These are phyloP conservation scores for Globisporangium barbulae DNA, from an alignment of 352 stramenopile genomes.

Conservation along the genomic window DNA sequence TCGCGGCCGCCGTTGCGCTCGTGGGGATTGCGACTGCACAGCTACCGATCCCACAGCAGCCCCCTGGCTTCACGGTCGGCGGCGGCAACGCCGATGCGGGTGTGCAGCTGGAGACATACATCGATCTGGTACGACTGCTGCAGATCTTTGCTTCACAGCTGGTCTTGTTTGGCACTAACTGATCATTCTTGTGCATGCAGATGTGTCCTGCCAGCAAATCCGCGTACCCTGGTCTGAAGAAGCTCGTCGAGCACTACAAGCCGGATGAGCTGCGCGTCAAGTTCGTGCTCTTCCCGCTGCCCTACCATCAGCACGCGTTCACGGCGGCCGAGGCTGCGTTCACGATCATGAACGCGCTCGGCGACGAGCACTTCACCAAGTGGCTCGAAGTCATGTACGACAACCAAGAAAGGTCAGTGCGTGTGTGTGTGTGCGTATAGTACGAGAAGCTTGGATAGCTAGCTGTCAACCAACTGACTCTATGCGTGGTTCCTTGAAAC, in stretches of 20 bases:
- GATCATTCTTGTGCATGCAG: slow-evolving; percentile 17
- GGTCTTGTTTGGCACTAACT: not conserved
- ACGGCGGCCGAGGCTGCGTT: slow-evolving; percentile 54
- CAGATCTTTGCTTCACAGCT: not conserved
- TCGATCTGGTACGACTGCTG: slow-evolving; percentile 47
- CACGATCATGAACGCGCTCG: slow-evolving; percentile 58
- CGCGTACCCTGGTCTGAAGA: slow-evolving; percentile 61
- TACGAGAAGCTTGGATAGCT: not conserved
- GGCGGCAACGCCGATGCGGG: slow-evolving; percentile 44
- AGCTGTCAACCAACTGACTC: not conserved
- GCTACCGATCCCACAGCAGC: slow-evolving; percentile 54
- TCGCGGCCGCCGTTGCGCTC: slow-evolving; percentile 5
- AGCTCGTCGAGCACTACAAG: slow-evolving; percentile 51
- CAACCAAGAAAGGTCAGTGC: slow-evolving; percentile 64
- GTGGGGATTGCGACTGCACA: slow-evolving; percentile 25
- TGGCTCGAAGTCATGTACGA: slow-evolving; percentile 81
- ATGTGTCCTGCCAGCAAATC: slow-evolving; percentile 74
- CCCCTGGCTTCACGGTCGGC: slow-evolving; percentile 61
- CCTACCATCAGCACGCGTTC: slow-evolving; percentile 80
- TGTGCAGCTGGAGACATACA: slow-evolving; percentile 80
- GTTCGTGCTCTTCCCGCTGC: slow-evolving; percentile 75
- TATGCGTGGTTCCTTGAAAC: not conserved
- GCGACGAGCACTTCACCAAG: slow-evolving; percentile 45
- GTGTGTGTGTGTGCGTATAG: not conserved
- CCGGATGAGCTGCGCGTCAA: slow-evolving; percentile 54